Evolutionary conservation across 352 stramenopile genomes (phyloP).

Genomic region (Blastocystis sp.): DNA sequence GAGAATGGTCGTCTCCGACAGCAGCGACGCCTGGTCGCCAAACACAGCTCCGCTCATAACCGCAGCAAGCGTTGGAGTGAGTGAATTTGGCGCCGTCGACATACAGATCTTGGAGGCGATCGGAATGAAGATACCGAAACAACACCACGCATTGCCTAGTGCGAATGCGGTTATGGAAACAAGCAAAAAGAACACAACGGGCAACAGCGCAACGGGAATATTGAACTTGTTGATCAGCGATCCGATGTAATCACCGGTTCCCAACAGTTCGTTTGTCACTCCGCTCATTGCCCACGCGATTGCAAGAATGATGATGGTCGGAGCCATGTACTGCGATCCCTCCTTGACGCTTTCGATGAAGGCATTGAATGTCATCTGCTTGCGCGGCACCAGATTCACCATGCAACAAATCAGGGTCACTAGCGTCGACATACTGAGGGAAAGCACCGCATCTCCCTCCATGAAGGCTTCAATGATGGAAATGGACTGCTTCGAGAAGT

Average conservation of each 20-base stretch:
- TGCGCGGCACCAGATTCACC: slow-evolving; percentile 16
- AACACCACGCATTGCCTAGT: slow-evolving; percentile 49
- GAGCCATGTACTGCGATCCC: slow-evolving; percentile 43
- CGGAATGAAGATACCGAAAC: slow-evolving; percentile 56
- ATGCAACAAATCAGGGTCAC: neutral
- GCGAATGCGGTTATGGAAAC: slow-evolving; percentile 27
- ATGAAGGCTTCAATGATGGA: slow-evolving; percentile 50
- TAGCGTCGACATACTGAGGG: slow-evolving; percentile 30
- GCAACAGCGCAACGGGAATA: slow-evolving; percentile 12
- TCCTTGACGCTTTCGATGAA: slow-evolving; percentile 45
- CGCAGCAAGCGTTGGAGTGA: slow-evolving; percentile 19
- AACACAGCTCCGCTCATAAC: slow-evolving; percentile 71
- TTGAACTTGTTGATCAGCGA: slow-evolving; percentile 26
- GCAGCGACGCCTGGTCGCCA: slow-evolving; percentile 76
- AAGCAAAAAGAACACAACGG: slow-evolving; percentile 31
- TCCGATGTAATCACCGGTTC: slow-evolving; percentile 42
- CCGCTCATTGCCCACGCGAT: slow-evolving; percentile 49
- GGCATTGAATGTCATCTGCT: slow-evolving; percentile 52
- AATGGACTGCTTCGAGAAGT: neutral
- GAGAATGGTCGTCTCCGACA: slow-evolving; percentile 72
- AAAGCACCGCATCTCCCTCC: slow-evolving; percentile 13
- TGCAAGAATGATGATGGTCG: slow-evolving; percentile 51
- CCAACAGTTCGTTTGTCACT: slow-evolving; percentile 49
- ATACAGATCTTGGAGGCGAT: slow-evolving; percentile 38
- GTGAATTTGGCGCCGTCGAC: neutral